Evolutionary conservation across 164 flowering plant species (phyloP), one percentile per base, ranked within the genome.

Genomic region (Vitis riparia): DNA sequence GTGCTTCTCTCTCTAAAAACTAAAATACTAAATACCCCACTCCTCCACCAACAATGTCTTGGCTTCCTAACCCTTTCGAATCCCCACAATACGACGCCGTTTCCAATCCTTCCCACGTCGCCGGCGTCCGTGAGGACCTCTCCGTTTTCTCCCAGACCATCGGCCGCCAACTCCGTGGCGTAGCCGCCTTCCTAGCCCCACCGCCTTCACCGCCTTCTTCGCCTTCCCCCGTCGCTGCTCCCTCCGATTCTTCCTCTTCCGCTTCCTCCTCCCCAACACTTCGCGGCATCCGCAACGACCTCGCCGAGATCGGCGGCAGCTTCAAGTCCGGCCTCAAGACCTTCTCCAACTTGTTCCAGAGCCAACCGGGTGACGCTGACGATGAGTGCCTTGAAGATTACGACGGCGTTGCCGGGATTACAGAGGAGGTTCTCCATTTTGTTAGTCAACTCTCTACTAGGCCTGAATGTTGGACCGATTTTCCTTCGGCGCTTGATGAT

Each of bases 111-210:
- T 29, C 27, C 57, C 70, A 5, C 32, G 1, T 23, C 32, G 71
- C 63, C 10, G 77, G 84, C 32, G 83, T 86, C 4, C 80, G 76
- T 56, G 87, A 87, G 11, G 88, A 83, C 62, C 65, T 86, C 48
- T 80, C 91, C 10, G 80, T 73, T 51, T 58, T 87, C 66, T 75
- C 84, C 50, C 73, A 84, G 48, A 71, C 85, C 14, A 73, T 88
- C 71, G 75, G 82, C 71, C 86, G 83, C 23, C 88, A 87, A 49
- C 67, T 89, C 16, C 82, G 88, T 65, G 91, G 90, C 19, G 88
- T 87, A 32, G 91, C 94, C 17, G 74, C 81, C 62, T 86, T 87
- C 63, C 80, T 86, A 8, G 87, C 90, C 37, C 91, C 89, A 0
- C 88, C 87, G 10, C 89, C 87, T 1, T 9, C 75, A 0, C 88